Evolutionary conservation across 148 eudicot species (phyloP), one percentile per base, ranked within the genome.

Genomic region (Drosera capensis): DNA sequence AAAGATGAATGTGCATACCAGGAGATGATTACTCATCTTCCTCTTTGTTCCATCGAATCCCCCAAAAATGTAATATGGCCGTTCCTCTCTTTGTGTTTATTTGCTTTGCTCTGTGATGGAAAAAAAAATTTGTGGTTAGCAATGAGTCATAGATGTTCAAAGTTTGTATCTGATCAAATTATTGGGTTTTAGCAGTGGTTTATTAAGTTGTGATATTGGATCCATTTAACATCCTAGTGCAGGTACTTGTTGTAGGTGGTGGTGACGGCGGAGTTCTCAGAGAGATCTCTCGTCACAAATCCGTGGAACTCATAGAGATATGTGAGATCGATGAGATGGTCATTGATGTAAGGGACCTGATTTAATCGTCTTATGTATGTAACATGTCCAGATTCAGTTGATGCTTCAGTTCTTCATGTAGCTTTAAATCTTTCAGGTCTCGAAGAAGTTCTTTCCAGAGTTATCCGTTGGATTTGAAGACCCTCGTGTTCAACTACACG

Each of bases 261-360:
- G 99, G 99, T 64, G 99, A 90, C 63, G 99, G 99, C 52, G 99
- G 99, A 44, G 99, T 90, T 57, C 87, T 90, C 51, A 70, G 99
- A 58, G 99, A 90, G 70, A 75, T 90, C 54, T 49, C 72, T 55
- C 99, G 99, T 38, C 95, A 90, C 62, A 65, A 59, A 37, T 90
- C 99, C 48, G 99, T 84, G 65, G 87, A 84, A 63, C 62, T 54
- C 25, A 80, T 90, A 55, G 95, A 88, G 62, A 88, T 88, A 34
- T 88, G 97, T 69, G 94, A 88, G 69, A 88, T 88, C 26, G 97
- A 88, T 76, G 48, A 80, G 57, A 75, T 90, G 95, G 99, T 90
- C 55, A 73, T 90, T 63, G 88, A 90, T 71, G 99, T 90, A 68
- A 64, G 95, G 51, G 40, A 13, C 43, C 17, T 7, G 7, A 21